Evolutionary conservation across 768 basidiomycete species (phyloP).

Genomic region (Hortiboletus campestris): DNA sequence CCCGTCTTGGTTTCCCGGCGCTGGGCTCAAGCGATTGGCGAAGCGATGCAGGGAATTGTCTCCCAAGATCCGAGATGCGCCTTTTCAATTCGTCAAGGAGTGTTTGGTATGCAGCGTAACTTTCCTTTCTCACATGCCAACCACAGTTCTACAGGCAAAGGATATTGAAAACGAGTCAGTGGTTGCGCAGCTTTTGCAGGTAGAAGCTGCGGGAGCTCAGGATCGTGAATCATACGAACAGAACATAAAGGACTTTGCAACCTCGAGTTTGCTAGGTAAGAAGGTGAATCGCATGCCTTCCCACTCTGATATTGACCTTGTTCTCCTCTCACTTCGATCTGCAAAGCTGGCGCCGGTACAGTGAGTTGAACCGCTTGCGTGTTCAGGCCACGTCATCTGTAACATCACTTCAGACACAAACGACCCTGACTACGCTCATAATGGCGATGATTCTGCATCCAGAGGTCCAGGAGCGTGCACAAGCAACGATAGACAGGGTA

Average conservation of each 20-base stretch:
- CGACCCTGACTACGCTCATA: conserved; percentile 13
- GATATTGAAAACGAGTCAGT: conserved; percentile 21
- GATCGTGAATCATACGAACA: conserved; percentile 15
- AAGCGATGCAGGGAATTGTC: conserved; percentile 9
- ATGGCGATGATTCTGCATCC: conserved; percentile 23
- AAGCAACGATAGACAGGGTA: conserved; percentile 15
- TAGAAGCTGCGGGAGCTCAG: neutral
- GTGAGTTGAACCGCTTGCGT: conserved; percentile 2
- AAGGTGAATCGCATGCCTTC: neutral
- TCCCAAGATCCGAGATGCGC: conserved; percentile 12
- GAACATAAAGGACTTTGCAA: conserved; percentile 16
- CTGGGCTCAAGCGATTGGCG: conserved; percentile 9
- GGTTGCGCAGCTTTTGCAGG: conserved; percentile 18
- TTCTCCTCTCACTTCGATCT: neutral
- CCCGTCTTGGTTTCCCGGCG: conserved; percentile 20
- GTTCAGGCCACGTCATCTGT: neutral
- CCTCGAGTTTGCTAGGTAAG: conserved; percentile 23
- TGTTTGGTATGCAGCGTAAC: conserved; percentile 11
- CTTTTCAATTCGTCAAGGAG: conserved; percentile 25
- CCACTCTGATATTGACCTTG: neutral
- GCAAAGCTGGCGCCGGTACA: conserved; percentile 15
- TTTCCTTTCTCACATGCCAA: neutral
- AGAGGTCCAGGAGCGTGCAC: conserved; percentile 22
- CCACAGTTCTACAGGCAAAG: conserved; percentile 14
- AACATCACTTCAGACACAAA: conserved; percentile 13